phyloP scores from a whole-genome alignment of 2,329 filamentous ascomycete genomes.

The Diaporthe helianthi region DNA sequence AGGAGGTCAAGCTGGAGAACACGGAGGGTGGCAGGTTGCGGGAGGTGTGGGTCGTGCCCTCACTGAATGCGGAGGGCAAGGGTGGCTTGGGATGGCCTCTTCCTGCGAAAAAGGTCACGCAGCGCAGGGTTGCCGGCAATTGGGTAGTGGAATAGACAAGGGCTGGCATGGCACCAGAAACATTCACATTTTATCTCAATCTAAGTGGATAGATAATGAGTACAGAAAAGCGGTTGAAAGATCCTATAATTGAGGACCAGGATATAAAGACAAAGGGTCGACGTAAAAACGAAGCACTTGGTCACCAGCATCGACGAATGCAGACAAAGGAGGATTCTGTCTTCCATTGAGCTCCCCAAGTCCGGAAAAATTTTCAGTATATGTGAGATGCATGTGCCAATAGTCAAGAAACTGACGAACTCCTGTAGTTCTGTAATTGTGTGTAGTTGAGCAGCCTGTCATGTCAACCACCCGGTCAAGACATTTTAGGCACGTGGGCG shows the following conservation, averaged over 20 bases:
- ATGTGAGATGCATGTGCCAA: neutral
- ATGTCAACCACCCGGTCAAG: neutral
- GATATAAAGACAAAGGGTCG: neutral
- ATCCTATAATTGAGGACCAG: neutral
- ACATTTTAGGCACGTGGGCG: neutral
- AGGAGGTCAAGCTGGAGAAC: constrained; percentile 66
- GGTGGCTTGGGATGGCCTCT: constrained; percentile 82
- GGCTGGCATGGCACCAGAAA: neutral
- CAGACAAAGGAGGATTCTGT: neutral
- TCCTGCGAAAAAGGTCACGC: constrained; percentile 82
- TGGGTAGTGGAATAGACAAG: constrained; percentile 70
- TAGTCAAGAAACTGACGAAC: neutral
- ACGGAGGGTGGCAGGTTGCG: constrained; percentile 54
- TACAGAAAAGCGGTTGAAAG: neutral
- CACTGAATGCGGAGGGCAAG: constrained; percentile 71
- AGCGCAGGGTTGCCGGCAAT: constrained; percentile 74
- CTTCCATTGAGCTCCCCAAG: neutral
- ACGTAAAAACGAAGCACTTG: neutral
- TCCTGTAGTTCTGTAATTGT: neutral
- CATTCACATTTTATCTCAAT: neutral
- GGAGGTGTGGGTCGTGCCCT: constrained; percentile 85
- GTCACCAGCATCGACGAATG: neutral
- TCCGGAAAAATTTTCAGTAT: neutral
- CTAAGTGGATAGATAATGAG: neutral
- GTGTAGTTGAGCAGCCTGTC: neutral